Evolutionary conservation across 768 basidiomycete species (phyloP).

Genomic region (Mrakia blollopis): DNA sequence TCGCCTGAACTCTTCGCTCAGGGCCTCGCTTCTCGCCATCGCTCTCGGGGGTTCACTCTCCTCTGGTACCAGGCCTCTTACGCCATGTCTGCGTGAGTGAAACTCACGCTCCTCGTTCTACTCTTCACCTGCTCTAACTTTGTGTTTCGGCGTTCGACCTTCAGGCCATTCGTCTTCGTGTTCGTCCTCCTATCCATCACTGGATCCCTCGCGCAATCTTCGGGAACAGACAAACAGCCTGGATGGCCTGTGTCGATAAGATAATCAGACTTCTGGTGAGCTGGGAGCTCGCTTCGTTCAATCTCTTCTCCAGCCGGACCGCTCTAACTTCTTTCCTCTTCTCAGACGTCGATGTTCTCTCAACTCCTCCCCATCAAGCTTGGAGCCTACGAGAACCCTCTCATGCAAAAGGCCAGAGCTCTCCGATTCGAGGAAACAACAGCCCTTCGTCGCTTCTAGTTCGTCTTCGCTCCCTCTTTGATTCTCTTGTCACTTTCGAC

Average conservation of each 20-base stretch:
- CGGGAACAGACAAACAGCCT: slow-evolving; percentile 10
- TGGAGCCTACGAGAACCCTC: slow-evolving; percentile 5
- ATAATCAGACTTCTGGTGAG: slow-evolving; percentile 20
- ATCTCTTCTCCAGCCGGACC: not conserved
- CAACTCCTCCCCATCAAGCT: slow-evolving; percentile 29
- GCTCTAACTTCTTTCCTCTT: not conserved
- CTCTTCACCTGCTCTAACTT: too few relatives aligned
- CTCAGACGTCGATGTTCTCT: slow-evolving; percentile 21
- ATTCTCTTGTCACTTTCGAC: not conserved
- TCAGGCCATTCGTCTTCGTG: slow-evolving; percentile 10
- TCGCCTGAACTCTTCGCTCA: not conserved
- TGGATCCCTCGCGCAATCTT: not conserved
- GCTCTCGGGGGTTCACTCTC: not conserved
- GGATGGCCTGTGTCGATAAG: slow-evolving; percentile 16
- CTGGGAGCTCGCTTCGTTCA: too few relatives aligned
- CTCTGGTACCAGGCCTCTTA: slow-evolving; percentile 11
- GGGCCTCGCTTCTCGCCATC: slow-evolving; percentile 7
- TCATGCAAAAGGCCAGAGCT: not conserved
- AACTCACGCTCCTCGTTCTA: too few relatives aligned
- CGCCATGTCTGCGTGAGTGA: not conserved
- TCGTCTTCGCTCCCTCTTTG: not conserved
- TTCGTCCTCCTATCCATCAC: not conserved
- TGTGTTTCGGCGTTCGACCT: too few relatives aligned
- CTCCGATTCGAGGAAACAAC: slow-evolving; percentile 5
- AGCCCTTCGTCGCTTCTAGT: slow-evolving; percentile 20